Evolutionary conservation across 2,329 filamentous ascomycete genomes (phyloP), one percentile per base, ranked within the genome.

Genomic region (Calonectria leucothoes): DNA sequence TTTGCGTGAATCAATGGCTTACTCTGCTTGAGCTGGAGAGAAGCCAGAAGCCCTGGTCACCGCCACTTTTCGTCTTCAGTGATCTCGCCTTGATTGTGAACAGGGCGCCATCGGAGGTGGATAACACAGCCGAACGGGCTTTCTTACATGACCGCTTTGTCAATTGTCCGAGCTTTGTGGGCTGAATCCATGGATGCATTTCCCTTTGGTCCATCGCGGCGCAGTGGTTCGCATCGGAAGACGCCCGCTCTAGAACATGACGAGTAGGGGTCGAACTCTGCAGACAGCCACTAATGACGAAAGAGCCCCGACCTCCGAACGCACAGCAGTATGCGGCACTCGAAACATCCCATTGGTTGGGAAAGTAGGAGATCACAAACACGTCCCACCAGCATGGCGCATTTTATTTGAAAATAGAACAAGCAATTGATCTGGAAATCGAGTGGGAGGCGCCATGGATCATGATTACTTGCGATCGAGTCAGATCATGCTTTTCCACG

Each of bases 31-130:
- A 23, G 14, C n/a, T 57, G 23, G 5, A 14, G 14, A 4, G n/a
- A 25, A 68, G 27, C 27, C 42, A 23, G 10, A 45, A 45, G 7
- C 42, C 42, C 52, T 49, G 51, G 70, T 72, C 70, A 72, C 70
- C 70, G 70, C 70, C 59, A 71, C 65, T 72, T 72, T 52, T 17
- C n/a, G 35, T 45, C 12, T 31, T 59, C 27, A 51, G 59, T 33
- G 48, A 65, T 65, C 20, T 15, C 49, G 23, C 35, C 70, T 31
- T 57, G 70, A 17, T 42, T 25, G 48, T 11, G 8, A 48, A 29
- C 64, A 55, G 65, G 59, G 65, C 23, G 23, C 52, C 33, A 59
- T 55, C 14, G 25, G 37, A 27, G 61, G 55, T 67, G 64, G 57
- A 42, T 66, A 63, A 31, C 48, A 23, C 10, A 27, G 25, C 27